A percentile compares a stretch with the other conserved stretches of the same genome.
Conservation (phyloP, 2,329 filamentous ascomycete species). For the Sporothrix luriei region DNA sequence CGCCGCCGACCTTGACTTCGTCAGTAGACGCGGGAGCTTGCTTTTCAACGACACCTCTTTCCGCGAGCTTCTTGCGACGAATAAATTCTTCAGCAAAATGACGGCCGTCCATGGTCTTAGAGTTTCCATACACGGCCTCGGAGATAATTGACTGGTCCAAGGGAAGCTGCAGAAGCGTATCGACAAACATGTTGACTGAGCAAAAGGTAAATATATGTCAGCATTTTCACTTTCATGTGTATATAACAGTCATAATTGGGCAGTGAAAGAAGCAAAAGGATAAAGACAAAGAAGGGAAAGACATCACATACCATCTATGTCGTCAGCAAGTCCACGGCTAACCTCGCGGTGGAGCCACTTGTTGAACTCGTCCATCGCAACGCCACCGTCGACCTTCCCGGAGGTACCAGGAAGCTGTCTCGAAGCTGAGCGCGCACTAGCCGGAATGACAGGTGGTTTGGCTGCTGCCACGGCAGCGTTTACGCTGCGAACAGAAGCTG, state of each 20-base stretch:
- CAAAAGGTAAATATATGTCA: neutral
- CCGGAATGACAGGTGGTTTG: constrained; percentile 49
- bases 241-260: too few species aligned
- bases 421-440: constrained; percentile 40
- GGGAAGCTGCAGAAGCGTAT: constrained; percentile 73
- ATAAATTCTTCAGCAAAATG: constrained; percentile 95
- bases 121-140: constrained; percentile 84
- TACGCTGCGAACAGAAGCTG: constrained; percentile 53
- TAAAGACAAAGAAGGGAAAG: neutral
- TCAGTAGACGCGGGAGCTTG: constrained; percentile 52
- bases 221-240: neutral
- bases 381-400: constrained; percentile 46
- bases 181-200: constrained; percentile 74
- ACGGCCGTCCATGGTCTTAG: constrained; percentile 85
- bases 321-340: constrained; percentile 65
- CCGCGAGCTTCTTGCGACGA: constrained; percentile 86
- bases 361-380: constrained; percentile 85
- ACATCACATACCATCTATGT: constrained; percentile 55
- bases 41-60: constrained; percentile 79
- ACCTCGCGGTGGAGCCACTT: constrained; percentile 88
- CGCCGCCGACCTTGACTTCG: constrained; percentile 58
- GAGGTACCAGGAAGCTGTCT: constrained; percentile 56
- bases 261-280: too few species aligned
- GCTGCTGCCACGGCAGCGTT: constrained; percentile 47
- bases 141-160: constrained; percentile 79